Percentiles rank a stretch among this genome's conserved stretches.
phyloP scores from a whole-genome alignment of 371 early-diverging fungal genomes.

The Circinella umbellata region DNA sequence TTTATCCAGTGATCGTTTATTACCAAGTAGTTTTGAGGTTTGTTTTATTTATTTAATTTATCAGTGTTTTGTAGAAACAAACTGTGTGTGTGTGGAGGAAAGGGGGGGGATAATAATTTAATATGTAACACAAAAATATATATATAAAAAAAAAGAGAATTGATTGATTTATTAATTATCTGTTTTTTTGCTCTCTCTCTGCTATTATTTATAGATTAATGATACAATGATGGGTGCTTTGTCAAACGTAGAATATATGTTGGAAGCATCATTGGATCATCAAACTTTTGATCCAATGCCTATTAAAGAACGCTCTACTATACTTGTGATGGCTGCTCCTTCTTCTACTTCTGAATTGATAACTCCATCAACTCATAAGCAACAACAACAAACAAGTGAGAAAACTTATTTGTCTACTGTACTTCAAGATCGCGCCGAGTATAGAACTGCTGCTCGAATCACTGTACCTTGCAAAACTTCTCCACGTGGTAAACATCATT shows the following conservation, averaged over 20 bases:
- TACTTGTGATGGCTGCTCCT: slow-evolving; percentile 1
- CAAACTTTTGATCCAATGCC: slow-evolving; percentile 13
- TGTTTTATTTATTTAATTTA: background rate
- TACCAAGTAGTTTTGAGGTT: slow-evolving; percentile 20
- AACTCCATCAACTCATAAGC: background rate
- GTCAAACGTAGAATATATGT: slow-evolving; percentile 3
- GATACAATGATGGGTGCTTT: slow-evolving; percentile 10
- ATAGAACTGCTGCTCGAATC: slow-evolving; percentile 12
- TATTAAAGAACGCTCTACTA: background rate
- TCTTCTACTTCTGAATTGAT: background rate
- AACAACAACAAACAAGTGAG: slow-evolving; percentile 13
- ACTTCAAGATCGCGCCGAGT: slow-evolving; percentile 7
- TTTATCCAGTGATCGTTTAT: background rate
- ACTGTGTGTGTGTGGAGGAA: too few species aligned
- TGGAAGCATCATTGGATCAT: slow-evolving; percentile 10
- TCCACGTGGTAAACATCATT: slow-evolving; percentile 7
- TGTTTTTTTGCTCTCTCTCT: too few species aligned
- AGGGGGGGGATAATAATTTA: background rate
- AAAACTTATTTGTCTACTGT: slow-evolving; percentile 4
- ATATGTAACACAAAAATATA: background rate
- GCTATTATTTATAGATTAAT: slow-evolving; percentile 1
- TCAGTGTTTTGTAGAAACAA: too few species aligned
- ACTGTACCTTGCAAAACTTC: slow-evolving; percentile 15
- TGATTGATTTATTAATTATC: background rate
- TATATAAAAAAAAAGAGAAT: background rate